Percentiles rank a stretch among this genome's conserved stretches.
Conservation (phyloP, 768 basidiomycete genomes). For the Hygrophoropsis aurantiaca region DNA sequence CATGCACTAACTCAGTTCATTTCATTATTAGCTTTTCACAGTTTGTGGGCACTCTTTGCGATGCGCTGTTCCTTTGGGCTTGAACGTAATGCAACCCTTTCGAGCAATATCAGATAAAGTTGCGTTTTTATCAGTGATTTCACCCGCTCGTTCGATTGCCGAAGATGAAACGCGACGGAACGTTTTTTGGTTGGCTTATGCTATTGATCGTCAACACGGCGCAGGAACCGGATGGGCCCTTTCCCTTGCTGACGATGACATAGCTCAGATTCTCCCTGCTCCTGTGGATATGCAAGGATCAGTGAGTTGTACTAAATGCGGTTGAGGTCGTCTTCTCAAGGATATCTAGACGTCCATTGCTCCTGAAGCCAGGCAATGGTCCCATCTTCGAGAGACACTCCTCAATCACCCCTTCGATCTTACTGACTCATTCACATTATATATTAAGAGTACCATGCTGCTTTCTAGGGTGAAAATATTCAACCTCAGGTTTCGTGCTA, state of each 20-base stretch:
- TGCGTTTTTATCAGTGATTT: slow-evolving; percentile 57
- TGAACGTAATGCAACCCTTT: slow-evolving; percentile 69
- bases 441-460: slow-evolving; percentile 67
- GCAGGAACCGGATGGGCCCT: slow-evolving; percentile 72
- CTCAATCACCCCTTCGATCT: slow-evolving; percentile 58
- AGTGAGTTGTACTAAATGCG: slow-evolving; percentile 34
- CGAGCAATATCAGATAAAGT: slow-evolving; percentile 60
- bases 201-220: slow-evolving; percentile 64
- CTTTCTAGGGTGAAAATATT: slow-evolving; percentile 63
- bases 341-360: slow-evolving; percentile 42
- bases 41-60: slow-evolving; percentile 58
- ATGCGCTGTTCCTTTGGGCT: slow-evolving; percentile 59
- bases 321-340: slow-evolving; percentile 7
- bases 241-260: slow-evolving; percentile 70
- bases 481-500: slow-evolving; percentile 63
- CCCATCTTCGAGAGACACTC: slow-evolving; percentile 60
- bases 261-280: slow-evolving; percentile 69
- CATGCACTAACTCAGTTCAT: slow-evolving; percentile 6
- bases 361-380: slow-evolving; percentile 63
- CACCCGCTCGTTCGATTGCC: slow-evolving; percentile 55
- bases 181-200: slow-evolving; percentile 72
- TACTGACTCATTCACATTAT: slow-evolving; percentile 70
- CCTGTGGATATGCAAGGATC: slow-evolving; percentile 60
- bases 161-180: slow-evolving; percentile 76
- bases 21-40: slow-evolving; percentile 51